These are phyloP conservation scores for Rhodamnia argentea DNA, from an alignment of 345 rosid genomes.

Conservation along the genomic window DNA sequence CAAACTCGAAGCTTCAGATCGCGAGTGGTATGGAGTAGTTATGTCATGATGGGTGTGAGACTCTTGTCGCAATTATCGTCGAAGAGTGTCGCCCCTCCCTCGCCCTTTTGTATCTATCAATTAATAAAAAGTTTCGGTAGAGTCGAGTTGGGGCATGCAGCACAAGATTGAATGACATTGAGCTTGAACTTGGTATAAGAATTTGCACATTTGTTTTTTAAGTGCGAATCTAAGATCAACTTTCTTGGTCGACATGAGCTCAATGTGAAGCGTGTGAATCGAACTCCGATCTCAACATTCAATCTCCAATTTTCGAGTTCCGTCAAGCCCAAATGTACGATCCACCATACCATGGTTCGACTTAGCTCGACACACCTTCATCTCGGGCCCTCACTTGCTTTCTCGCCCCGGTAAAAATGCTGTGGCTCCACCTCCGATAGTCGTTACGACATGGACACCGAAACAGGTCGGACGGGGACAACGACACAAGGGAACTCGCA, in stretches of 20 bases:
- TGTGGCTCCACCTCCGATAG: not conserved
- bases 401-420: not conserved
- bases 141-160: not conserved
- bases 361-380: not conserved
- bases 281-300: no score
- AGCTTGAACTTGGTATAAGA: not conserved
- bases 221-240: not conserved
- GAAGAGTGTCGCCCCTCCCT: not conserved
- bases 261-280: no score
- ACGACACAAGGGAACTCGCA: no score
- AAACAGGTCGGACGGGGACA: no score
- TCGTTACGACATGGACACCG: not conserved
- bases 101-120: not conserved
- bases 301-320: no score
- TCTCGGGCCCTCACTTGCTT: not conserved
- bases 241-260: not conserved
- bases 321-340: not conserved
- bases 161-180: not conserved
- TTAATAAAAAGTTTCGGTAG: not conserved
- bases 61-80: not conserved
- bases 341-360: not conserved
- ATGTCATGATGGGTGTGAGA: fast-evolving
- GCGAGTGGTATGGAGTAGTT: not conserved
- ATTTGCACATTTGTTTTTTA: not conserved
- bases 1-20: not conserved